Conservation (phyloP, 441 rosid species). For the Dalechampia spathulata region DNA sequence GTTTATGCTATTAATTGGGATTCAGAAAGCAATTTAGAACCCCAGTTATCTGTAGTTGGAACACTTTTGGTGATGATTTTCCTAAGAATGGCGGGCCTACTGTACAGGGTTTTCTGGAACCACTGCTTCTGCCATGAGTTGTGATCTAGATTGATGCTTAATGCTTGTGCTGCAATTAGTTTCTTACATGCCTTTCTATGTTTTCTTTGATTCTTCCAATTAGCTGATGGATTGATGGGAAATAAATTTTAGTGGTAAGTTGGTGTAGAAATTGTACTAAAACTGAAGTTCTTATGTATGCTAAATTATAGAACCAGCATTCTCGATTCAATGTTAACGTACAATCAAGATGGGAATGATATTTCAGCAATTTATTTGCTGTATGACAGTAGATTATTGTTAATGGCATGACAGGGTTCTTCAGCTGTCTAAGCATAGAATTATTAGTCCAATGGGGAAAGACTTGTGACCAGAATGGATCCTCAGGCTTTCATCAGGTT, state of each 20-base stretch:
- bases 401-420: conserved; percentile 21
- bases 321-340: background rate
- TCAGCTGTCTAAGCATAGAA: conserved; percentile 25
- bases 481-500: conserved; percentile 93
- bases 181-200: background rate
- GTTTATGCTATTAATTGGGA: background rate
- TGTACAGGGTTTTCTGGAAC: background rate
- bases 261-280: background rate
- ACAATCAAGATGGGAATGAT: background rate
- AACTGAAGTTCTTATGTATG: background rate
- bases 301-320: background rate
- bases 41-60: background rate
- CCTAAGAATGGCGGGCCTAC: background rate
- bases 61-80: background rate
- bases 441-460: conserved; percentile 41
- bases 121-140: background rate
- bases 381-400: background rate
- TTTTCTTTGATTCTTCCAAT: background rate
- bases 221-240: background rate
- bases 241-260: background rate
- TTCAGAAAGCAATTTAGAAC: background rate
- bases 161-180: background rate
- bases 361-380: background rate
- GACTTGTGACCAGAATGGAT: conserved; percentile 66
- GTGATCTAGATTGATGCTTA: background rate